These are phyloP conservation scores for Cylindrotheca closterium DNA, from an alignment of 108 stramenopile genomes.

Conservation along the genomic window DNA sequence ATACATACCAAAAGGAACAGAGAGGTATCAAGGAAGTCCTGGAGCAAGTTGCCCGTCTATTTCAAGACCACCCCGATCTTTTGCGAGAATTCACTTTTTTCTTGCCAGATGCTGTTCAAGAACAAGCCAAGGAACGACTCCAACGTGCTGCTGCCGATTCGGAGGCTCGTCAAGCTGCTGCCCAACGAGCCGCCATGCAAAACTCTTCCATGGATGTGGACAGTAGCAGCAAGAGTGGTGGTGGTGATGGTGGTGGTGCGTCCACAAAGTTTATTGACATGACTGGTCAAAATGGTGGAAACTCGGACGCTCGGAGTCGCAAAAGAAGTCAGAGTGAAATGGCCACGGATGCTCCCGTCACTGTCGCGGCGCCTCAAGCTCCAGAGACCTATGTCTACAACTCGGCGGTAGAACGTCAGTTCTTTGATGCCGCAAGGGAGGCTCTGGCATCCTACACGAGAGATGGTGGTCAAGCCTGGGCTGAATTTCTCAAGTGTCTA, in stretches of 20 bases:
- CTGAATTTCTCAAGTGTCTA: conserved; percentile 93
- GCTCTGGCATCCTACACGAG: conserved; percentile 76
- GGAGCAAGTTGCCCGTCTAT: conserved; percentile 87
- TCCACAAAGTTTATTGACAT: conserved; percentile 66
- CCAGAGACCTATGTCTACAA: conserved; percentile 80
- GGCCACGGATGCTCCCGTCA: conserved; percentile 3
- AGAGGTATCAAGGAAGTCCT: conserved; percentile 93
- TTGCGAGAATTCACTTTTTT: conserved; percentile 94
- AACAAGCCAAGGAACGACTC: conserved; percentile 88
- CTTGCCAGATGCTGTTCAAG: conserved; percentile 91
- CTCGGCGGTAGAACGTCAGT: conserved; percentile 86
- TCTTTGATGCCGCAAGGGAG: conserved; percentile 88
- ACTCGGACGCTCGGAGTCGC: conserved; percentile 17
- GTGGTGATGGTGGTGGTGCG: background rate
- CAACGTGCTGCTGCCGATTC: conserved; percentile 85
- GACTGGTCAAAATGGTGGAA: conserved; percentile 39
- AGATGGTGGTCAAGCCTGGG: conserved; percentile 90
- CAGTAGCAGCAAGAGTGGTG: background rate
- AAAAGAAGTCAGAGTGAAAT: conserved; percentile 26
- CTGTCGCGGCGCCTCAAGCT: conserved; percentile 27
- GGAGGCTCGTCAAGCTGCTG: conserved; percentile 72
- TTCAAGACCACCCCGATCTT: conserved; percentile 92
- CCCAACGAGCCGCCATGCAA: conserved; percentile 7
- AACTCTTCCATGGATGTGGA: conserved; percentile 3
- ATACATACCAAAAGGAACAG: conserved; percentile 94